Percentiles rank a stretch among this genome's conserved stretches.
Conservation (phyloP, 192 early-diverging fungal genomes). For the Coemansia sp. region DNA sequence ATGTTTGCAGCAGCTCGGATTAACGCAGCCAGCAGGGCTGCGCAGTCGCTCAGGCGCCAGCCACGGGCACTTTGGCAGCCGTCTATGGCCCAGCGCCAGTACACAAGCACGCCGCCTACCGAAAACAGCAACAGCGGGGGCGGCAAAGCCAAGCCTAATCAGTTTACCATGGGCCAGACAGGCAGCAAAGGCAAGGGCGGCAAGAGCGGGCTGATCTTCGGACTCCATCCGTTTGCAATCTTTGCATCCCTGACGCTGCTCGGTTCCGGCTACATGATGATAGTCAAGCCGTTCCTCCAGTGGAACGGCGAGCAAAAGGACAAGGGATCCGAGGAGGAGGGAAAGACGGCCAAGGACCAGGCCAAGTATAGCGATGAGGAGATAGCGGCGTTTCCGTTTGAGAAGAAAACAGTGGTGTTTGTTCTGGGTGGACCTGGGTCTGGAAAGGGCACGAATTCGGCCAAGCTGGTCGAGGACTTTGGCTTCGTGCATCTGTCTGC, state of each 20-base stretch:
- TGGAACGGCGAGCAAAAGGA: conserved; percentile 23
- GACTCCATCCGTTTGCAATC: conserved; percentile 32
- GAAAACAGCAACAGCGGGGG: no score
- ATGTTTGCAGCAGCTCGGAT: background rate
- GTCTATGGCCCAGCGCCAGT: background rate
- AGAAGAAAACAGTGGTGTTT: conserved; percentile 76
- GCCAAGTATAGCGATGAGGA: conserved; percentile 22
- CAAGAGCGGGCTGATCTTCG: conserved; percentile 17
- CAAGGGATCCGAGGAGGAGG: background rate
- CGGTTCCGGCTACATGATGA: conserved; percentile 23
- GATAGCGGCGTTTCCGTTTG: conserved; percentile 40
- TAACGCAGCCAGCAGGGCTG: background rate
- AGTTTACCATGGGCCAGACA: conserved; percentile 39
- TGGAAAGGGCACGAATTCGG: conserved; percentile 97
- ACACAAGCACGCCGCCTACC: conserved; percentile 2
- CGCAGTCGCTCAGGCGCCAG: background rate
- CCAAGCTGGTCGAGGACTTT: conserved; percentile 80
- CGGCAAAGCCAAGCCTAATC: conserved; percentile 20
- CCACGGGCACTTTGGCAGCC: background rate
- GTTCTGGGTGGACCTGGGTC: conserved; percentile 85
- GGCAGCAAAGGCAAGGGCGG: conserved; percentile 3
- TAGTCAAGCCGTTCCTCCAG: conserved; percentile 38
- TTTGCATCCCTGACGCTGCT: conserved; percentile 23
- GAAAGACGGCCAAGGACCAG: conserved; percentile 5
- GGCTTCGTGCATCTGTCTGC: conserved; percentile 95